Conservation (phyloP, 176 grass and related monocot species). For the Metroxylon sagu region DNA sequence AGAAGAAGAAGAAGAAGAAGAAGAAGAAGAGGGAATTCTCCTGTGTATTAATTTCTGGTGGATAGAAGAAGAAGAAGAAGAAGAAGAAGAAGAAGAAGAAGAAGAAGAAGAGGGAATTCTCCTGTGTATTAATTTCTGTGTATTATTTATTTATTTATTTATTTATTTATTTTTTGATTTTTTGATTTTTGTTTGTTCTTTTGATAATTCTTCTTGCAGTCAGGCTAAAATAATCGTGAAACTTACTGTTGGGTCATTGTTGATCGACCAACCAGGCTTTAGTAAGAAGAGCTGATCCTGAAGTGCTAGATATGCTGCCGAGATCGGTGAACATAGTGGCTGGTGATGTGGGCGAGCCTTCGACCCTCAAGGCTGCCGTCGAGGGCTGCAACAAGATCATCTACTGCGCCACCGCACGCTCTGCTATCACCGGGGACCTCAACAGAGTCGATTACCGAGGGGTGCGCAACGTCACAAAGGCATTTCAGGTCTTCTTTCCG, state of each 20-base stretch:
- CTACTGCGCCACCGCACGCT: constrained; percentile 92
- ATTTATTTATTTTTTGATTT: too few relatives aligned
- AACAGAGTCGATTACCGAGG: constrained; percentile 94
- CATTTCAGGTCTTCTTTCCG: constrained; percentile 59
- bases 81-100: neutral
- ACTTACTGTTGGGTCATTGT: too few relatives aligned
- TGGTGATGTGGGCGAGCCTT: constrained; percentile 83
- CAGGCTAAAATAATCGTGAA: too few relatives aligned
- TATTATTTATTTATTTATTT: neutral
- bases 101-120: too few relatives aligned
- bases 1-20: neutral
- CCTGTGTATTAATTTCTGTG: too few relatives aligned
- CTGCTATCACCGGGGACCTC: constrained; percentile 84
- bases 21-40: neutral
- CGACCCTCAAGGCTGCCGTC: constrained; percentile 54
- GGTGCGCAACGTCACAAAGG: constrained; percentile 76
- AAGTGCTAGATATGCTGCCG: constrained; percentile 85
- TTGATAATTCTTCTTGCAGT: too few relatives aligned
- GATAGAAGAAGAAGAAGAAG: too few relatives aligned
- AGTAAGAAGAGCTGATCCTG: constrained; percentile 77
- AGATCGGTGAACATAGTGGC: constrained; percentile 70
- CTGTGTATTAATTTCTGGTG: neutral
- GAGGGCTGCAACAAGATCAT: constrained; percentile 91
- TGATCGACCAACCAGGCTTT: constrained; percentile 43
- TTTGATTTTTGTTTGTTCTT: too few relatives aligned